Conservation (phyloP, 441 rosid species). For the Pelargonium myrrhifolium region DNA sequence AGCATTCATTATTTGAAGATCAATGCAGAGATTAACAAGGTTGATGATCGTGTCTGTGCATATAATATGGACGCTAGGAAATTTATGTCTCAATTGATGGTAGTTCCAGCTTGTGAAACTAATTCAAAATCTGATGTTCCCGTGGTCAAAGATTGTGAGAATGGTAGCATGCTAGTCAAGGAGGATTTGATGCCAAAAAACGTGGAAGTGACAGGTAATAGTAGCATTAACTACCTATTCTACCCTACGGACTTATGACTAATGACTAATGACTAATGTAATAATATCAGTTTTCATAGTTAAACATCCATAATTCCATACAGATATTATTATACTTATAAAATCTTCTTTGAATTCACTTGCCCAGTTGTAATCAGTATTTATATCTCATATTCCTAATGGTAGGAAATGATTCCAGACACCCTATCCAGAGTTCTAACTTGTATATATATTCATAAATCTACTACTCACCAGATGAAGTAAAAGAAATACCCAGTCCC, state of each 20-base stretch:
- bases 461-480: slow-evolving; percentile 21
- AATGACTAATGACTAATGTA: background rate
- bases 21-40: slow-evolving; percentile 80
- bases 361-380: background rate
- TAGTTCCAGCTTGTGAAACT: slow-evolving; percentile 33
- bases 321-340: too few species aligned
- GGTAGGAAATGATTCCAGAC: background rate
- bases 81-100: slow-evolving; percentile 57
- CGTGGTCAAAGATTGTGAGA: slow-evolving; percentile 25
- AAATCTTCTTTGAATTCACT: too few species aligned
- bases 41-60: slow-evolving; percentile 46
- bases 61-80: slow-evolving; percentile 89
- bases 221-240: background rate
- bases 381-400: background rate
- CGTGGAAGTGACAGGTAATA: slow-evolving; percentile 29
- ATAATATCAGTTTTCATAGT: background rate
- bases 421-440: background rate
- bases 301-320: background rate
- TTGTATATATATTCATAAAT: background rate
- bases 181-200: slow-evolving; percentile 18
- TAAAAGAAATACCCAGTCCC: slow-evolving; percentile 22
- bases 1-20: slow-evolving; percentile 72
- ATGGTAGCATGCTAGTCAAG: slow-evolving; percentile 10
- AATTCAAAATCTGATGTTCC: slow-evolving; percentile 30
- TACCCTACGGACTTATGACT: background rate